phyloP scores from a whole-genome alignment of 495 filamentous ascomycete genomes.

The Choiromyces venosus region DNA sequence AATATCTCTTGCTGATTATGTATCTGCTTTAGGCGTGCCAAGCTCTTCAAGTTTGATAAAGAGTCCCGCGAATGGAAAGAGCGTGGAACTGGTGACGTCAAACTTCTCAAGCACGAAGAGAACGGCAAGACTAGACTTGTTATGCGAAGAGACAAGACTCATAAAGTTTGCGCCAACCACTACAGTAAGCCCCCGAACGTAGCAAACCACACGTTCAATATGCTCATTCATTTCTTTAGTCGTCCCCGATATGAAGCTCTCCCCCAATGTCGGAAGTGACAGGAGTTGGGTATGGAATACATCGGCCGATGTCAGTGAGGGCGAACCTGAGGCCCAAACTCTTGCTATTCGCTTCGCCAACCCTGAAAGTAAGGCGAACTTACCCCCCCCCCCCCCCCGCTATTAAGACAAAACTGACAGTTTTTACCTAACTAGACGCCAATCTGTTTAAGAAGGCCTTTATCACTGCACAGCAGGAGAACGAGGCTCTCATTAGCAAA shows the following conservation, averaged over 20 bases:
- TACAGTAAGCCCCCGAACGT: slow-evolving; percentile 65
- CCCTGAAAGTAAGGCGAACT: slow-evolving; percentile 72
- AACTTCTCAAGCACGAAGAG: slow-evolving; percentile 95
- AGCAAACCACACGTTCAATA: slow-evolving; percentile 1
- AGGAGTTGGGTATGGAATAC: slow-evolving; percentile 99
- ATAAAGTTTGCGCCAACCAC: slow-evolving; percentile 99
- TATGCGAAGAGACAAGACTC: slow-evolving; percentile 98
- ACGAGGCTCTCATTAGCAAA: slow-evolving; percentile 72
- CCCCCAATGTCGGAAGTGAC: slow-evolving; percentile 94
- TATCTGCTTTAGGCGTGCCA: slow-evolving; percentile 57
- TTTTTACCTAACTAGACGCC: slow-evolving; percentile 59
- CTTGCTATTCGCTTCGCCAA: slow-evolving; percentile 97
- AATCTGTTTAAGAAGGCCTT: slow-evolving; percentile 97
- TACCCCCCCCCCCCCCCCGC: slow-evolving; percentile 13
- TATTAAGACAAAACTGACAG: background rate
- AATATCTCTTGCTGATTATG: background rate
- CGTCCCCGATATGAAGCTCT: slow-evolving; percentile 97
- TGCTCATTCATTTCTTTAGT: slow-evolving; percentile 52
- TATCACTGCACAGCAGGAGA: slow-evolving; percentile 95
- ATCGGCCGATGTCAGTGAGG: slow-evolving; percentile 94
- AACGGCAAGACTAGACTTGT: slow-evolving; percentile 96
- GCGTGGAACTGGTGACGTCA: slow-evolving; percentile 92
- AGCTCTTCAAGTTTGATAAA: slow-evolving; percentile 95
- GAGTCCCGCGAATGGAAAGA: slow-evolving; percentile 97
- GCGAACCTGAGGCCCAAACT: slow-evolving; percentile 91